A percentile compares a stretch with the other conserved stretches of the same genome.
Conservation (phyloP, 306 rosid genomes). For the Medicago ruthenica region DNA sequence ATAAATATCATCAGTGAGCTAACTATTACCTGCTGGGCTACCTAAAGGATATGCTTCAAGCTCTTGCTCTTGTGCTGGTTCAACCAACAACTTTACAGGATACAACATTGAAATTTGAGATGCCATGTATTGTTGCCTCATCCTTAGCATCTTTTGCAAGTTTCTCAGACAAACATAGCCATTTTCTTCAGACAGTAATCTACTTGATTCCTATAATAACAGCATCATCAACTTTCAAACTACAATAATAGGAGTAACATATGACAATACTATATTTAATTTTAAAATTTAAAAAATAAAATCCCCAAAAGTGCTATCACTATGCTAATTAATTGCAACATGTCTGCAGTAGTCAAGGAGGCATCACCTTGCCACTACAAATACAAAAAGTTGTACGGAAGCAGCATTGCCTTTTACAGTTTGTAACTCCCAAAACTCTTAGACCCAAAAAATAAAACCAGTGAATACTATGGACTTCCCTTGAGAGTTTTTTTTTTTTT, state of each 20-base stretch:
- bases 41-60: constrained; percentile 89
- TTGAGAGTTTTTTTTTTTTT: no score
- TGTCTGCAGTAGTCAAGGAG: background rate
- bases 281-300: no score
- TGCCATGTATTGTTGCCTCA: constrained; percentile 80
- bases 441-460: constrained; percentile 6
- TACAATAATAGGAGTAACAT: constrained; percentile 37
- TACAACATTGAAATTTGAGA: constrained; percentile 84
- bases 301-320: background rate
- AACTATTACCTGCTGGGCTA: constrained; percentile 63
- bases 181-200: constrained; percentile 63
- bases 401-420: background rate
- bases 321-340: constrained; percentile 10
- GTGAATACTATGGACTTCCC: background rate
- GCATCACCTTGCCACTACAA: background rate
- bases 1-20: constrained; percentile 18
- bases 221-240: constrained; percentile 42
- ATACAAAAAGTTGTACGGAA: background rate
- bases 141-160: constrained; percentile 68
- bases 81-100: constrained; percentile 79
- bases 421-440: background rate
- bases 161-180: constrained; percentile 70
- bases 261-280: background rate
- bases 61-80: constrained; percentile 89
- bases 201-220: constrained; percentile 65